Base-by-base conservation (phyloP, 305 asterid species). In the Fraxinus paxiana region DNA sequence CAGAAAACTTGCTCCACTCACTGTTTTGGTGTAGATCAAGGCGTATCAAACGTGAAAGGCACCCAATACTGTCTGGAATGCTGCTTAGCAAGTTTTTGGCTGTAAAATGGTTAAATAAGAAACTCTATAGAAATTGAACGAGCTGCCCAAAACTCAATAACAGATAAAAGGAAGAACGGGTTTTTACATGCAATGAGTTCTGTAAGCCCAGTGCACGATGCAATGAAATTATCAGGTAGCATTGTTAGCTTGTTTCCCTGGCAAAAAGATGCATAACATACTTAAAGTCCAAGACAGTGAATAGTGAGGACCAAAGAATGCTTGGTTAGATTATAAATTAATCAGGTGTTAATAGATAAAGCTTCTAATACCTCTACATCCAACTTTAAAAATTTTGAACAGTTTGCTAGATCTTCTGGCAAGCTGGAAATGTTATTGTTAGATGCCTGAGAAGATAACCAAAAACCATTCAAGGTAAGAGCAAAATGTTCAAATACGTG, bases 1-100 rank as follows among this genome's bases (percentile, higher is more conserved):
- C 65, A 43, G 73, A 73, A 85, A 85, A 79, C 77, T 79, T 82
- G 59, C 51, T 84, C 24, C 72, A 87, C 99, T 89, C 87, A 96
- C 99, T 92, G 89, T 96, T 96, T 84, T 90, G 98, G 87, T 94
- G 97, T 80, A 96, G 92, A 84, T 96, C 92, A 65, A 94, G 94
- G 87, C 99, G 92, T 85, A 94, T 85, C 87, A 96, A 78, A 77
- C 93, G 93, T 73, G 94, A 84, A 85, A 96, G 98, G 81, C 88
- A 81, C 82, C 98, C 98, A 80, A 94, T 90, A 85, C 87, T 92
- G 84, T 94, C 97, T 8, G 99, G 98, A 75, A 96, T 88, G 76
- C 87, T 82, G 83, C 85, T 90, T 63, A 96, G 88, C 81, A 86
- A 56, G 75, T 96, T 96, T 87, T 87, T 96, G 15, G 99, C 99